Percentiles rank a stretch among this genome's conserved stretches.
Conservation (phyloP, 176 grass and related monocot species). For the Hordeum marinum region DNA sequence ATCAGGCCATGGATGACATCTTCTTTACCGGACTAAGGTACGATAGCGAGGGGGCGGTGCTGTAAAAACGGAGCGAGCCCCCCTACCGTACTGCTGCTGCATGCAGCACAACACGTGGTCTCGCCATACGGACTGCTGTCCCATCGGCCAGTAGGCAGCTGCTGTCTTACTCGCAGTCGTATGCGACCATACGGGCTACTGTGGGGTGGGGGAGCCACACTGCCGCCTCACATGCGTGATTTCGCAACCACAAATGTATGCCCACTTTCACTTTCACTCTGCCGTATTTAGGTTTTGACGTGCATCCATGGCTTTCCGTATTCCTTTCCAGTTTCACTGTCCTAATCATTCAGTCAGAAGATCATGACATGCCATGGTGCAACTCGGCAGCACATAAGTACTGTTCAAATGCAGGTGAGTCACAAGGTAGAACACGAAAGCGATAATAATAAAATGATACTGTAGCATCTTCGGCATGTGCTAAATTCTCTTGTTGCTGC, state of each 20-base stretch:
- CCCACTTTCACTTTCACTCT: neutral
- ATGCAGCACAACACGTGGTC: neutral
- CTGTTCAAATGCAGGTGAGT: neutral
- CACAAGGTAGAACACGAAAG: neutral
- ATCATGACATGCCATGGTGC: neutral
- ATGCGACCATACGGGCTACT: neutral
- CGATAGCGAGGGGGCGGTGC: neutral
- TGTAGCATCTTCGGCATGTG: neutral
- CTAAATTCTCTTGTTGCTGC: neutral
- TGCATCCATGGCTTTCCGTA: neutral
- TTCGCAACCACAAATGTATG: neutral
- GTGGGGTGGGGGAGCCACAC: neutral
- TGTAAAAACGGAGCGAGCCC: neutral
- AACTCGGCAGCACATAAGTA: neutral
- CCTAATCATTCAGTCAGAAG: neutral
- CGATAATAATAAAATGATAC: neutral
- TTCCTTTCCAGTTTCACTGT: neutral
- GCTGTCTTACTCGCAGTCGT: conserved; percentile 18
- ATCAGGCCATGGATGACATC: neutral
- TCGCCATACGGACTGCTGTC: neutral
- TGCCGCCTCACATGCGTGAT: neutral
- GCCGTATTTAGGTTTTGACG: neutral
- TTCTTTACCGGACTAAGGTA: too few species aligned
- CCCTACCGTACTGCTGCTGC: neutral
- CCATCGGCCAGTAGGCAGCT: neutral